Evolutionary conservation across 345 rosid genomes (phyloP).

Genomic region (Aquilaria malaccensis): DNA sequence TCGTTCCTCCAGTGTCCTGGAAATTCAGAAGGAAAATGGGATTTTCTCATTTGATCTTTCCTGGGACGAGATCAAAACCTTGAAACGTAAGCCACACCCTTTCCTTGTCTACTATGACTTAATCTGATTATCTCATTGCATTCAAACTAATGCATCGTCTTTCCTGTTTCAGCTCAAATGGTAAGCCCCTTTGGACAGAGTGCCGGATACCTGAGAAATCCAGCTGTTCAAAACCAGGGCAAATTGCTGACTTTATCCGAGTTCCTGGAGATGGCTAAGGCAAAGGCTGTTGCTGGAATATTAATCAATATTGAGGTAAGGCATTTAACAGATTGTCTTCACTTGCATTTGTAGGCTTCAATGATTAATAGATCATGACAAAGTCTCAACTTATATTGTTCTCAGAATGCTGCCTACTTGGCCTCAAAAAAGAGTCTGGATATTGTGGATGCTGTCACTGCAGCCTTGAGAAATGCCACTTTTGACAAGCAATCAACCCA

Average conservation of each 20-base stretch:
- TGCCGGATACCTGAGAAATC: constrained; percentile 40
- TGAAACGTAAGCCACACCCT: constrained; percentile 44
- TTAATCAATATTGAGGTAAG: constrained; percentile 62
- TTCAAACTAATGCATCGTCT: not conserved
- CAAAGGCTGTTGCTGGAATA: constrained; percentile 65
- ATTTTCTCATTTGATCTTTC: constrained; percentile 84
- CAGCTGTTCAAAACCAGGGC: constrained; percentile 56
- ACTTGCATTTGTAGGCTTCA: not conserved
- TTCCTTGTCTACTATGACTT: not conserved
- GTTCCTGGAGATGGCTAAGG: constrained; percentile 68
- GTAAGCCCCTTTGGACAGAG: constrained; percentile 37
- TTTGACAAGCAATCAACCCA: constrained; percentile 65
- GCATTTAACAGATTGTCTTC: not conserved
- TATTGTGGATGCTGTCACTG: constrained; percentile 38
- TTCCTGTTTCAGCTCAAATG: constrained; percentile 61
- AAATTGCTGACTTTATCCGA: constrained; percentile 51
- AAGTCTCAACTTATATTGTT: not conserved
- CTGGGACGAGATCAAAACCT: constrained; percentile 77
- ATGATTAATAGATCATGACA: not conserved
- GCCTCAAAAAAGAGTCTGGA: constrained; percentile 74
- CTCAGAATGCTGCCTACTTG: constrained; percentile 81
- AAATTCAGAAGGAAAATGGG: constrained; percentile 53
- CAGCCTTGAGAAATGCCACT: constrained; percentile 52
- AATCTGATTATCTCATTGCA: not conserved
- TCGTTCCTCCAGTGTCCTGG: constrained; percentile 43